Percentiles rank a stretch among this genome's conserved stretches.
These are phyloP conservation scores for Sutorius australiensis DNA, from an alignment of 768 basidiomycete genomes.

Conservation along the genomic window DNA sequence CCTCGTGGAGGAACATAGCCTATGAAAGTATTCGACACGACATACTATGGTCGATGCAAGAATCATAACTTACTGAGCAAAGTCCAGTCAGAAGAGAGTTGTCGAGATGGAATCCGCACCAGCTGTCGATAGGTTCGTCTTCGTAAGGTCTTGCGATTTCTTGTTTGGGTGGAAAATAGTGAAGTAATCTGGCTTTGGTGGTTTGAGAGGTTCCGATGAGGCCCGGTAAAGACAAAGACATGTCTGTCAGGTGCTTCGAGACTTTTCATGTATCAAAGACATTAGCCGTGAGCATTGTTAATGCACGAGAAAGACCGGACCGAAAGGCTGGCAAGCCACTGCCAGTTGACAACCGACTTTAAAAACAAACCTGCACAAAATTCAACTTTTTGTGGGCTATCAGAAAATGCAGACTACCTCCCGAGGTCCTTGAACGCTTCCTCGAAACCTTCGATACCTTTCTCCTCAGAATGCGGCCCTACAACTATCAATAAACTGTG, in stretches of 20 bases:
- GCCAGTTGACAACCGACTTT: conserved; percentile 79
- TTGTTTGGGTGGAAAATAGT: conserved; percentile 81
- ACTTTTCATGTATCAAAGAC: conserved; percentile 42
- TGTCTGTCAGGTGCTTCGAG: conserved; percentile 59
- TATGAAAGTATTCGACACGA: conserved; percentile 26
- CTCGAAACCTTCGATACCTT: conserved; percentile 72
- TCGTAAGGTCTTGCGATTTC: conserved; percentile 37
- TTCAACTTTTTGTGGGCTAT: conserved; percentile 2
- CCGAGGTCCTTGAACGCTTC: conserved; percentile 85
- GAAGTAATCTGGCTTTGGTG: conserved; percentile 89
- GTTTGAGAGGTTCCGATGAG: conserved; percentile 77
- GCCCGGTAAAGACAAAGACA: conserved; percentile 59
- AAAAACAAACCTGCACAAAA: conserved; percentile 62
- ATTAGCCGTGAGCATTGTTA: conserved; percentile 1
- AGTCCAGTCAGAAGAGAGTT: conserved; percentile 89
- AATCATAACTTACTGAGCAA: conserved; percentile 60
- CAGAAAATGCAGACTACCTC: conserved; percentile 36
- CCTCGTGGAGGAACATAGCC: conserved; percentile 79
- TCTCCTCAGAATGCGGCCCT: conserved; percentile 66
- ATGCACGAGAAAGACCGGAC: conserved; percentile 36
- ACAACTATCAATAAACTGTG: not conserved
- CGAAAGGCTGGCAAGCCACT: conserved; percentile 86
- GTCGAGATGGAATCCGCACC: conserved; percentile 96
- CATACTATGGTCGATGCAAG: not conserved
- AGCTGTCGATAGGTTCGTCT: conserved; percentile 74